Evolutionary conservation across 2,329 filamentous ascomycete genomes (phyloP).

Genomic region (Ploettnerulaceae sp.): DNA sequence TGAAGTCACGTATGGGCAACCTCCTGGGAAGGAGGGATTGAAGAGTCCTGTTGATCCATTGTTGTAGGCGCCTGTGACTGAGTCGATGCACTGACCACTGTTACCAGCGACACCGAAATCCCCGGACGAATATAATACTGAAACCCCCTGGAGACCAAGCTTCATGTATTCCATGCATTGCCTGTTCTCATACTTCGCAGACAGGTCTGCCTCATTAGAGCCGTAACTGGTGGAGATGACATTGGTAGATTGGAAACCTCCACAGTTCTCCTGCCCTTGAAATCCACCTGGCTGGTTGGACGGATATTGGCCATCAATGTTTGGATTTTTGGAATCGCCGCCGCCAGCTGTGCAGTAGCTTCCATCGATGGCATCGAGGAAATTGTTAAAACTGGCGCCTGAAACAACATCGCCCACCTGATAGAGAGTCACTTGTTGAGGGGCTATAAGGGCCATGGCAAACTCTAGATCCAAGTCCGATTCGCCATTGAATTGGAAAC

Average conservation of each 20-base stretch:
- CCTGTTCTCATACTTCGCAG: conserved; percentile 44
- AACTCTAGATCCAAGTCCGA: conserved; percentile 37
- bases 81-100: conserved; percentile 36
- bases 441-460: conserved; percentile 47
- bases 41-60: conserved; percentile 37
- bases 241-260: conserved; percentile 42
- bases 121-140: conserved; percentile 47
- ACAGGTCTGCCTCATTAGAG: conserved; percentile 47
- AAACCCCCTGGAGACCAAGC: conserved; percentile 48
- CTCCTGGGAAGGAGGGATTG: conserved; percentile 43
- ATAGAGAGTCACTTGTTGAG: conserved; percentile 46
- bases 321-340: conserved; percentile 36
- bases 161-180: conserved; percentile 56
- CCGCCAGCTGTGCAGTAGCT: conserved; percentile 42
- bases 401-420: conserved; percentile 39
- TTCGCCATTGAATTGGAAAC: conserved; percentile 40
- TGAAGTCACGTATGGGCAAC: conserved; percentile 46
- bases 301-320: conserved; percentile 37
- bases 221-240: conserved; percentile 52
- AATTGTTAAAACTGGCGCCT: conserved; percentile 30
- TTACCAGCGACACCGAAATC: conserved; percentile 45
- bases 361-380: conserved; percentile 41
- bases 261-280: conserved; percentile 42
- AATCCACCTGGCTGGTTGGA: conserved; percentile 33
- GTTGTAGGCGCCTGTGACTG: conserved; percentile 33